A percentile compares a stretch with the other conserved stretches of the same genome.
Evolutionary conservation across 2,329 filamentous ascomycete genomes (phyloP).

Genomic region (Monilinia aucupariae): DNA sequence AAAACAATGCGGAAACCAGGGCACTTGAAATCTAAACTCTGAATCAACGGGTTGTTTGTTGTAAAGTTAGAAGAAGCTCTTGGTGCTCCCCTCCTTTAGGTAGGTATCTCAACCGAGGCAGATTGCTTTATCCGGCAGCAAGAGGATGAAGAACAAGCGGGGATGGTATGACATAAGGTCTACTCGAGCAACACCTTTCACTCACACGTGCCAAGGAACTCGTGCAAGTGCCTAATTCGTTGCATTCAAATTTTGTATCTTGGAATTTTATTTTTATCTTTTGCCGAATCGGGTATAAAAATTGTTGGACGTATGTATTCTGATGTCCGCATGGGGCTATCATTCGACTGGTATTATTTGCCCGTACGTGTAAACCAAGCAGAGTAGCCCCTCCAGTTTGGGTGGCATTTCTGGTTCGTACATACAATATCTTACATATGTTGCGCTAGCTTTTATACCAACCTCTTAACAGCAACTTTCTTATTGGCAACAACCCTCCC

Average conservation of each 20-base stretch:
- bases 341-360: neutral
- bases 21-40: neutral
- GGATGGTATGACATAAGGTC: too few species aligned
- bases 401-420: constrained; percentile 4
- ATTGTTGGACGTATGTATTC: neutral
- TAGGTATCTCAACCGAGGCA: neutral
- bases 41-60: too few species aligned
- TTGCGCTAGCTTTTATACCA: constrained; percentile 12
- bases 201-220: neutral
- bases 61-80: neutral
- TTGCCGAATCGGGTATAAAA: neutral
- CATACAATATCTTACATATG: constrained; percentile 27
- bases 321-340: neutral
- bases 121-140: neutral
- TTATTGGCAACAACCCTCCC: constrained; percentile 22
- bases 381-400: neutral
- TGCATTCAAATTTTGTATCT: neutral
- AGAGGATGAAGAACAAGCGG: too few species aligned
- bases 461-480: constrained; percentile 29
- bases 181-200: too few species aligned
- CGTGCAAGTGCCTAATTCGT: neutral
- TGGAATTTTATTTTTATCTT: neutral
- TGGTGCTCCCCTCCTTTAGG: neutral
- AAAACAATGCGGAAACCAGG: neutral
- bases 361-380: neutral